phyloP scores from a whole-genome alignment of 345 rosid genomes.

The Linum trigynum region DNA sequence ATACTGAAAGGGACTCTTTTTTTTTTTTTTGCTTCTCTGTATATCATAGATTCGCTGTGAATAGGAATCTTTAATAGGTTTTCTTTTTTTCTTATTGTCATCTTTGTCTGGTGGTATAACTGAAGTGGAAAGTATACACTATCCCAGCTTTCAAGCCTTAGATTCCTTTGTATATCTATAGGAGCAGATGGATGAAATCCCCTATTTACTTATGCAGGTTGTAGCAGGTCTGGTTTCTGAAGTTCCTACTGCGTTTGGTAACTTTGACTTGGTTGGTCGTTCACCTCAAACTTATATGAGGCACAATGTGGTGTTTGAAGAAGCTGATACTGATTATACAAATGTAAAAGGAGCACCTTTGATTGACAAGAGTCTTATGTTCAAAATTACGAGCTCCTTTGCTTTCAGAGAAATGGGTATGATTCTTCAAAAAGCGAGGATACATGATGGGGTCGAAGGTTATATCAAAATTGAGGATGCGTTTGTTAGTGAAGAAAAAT shows the following conservation, averaged over 20 bases:
- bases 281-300: constrained; percentile 28
- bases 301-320: constrained; percentile 30
- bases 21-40: no score
- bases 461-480: constrained; percentile 26
- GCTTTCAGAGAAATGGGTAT: constrained; percentile 46
- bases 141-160: background rate
- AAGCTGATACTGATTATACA: constrained; percentile 25
- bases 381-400: constrained; percentile 39
- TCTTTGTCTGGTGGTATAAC: background rate
- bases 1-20: no score
- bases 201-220: constrained; percentile 33
- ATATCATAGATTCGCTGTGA: no score
- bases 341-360: constrained; percentile 23
- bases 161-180: constrained; percentile 1
- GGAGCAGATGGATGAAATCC: background rate
- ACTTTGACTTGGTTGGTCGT: constrained; percentile 26
- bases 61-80: no score
- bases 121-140: background rate
- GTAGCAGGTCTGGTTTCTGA: constrained; percentile 41
- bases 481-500: constrained; percentile 19
- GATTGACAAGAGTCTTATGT: constrained; percentile 22
- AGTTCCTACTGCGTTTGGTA: constrained; percentile 30
- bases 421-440: constrained; percentile 46
- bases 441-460: constrained; percentile 22
- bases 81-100: background rate